Conservation (phyloP, 2,329 filamentous ascomycete species). For the Cyphellophora attinorum region DNA sequence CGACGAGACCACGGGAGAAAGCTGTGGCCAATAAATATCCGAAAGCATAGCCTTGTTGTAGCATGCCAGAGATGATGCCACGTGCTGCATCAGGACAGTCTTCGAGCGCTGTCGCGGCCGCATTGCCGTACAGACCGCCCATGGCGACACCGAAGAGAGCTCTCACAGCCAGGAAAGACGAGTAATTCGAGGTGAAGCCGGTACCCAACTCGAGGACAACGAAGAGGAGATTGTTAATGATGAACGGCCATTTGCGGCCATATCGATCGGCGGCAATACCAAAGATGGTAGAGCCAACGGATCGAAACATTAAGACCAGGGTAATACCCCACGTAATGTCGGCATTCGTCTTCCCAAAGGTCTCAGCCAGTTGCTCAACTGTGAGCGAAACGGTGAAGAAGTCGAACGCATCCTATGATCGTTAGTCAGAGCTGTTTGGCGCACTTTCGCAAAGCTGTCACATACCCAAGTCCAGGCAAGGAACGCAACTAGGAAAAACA, state of each 20-base stretch:
- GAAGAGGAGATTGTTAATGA: constrained; percentile 53
- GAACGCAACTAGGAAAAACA: constrained; percentile 20
- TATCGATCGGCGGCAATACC: constrained; percentile 45
- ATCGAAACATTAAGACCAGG: constrained; percentile 51
- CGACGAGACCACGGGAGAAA: constrained; percentile 39
- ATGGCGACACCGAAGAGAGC: constrained; percentile 56
- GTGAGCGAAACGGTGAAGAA: constrained; percentile 55
- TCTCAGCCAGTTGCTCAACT: constrained; percentile 41
- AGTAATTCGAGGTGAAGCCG: constrained; percentile 49
- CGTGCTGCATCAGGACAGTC: constrained; percentile 50
- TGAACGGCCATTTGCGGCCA: constrained; percentile 50
- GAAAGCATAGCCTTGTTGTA: constrained; percentile 55
- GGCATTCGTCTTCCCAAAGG: constrained; percentile 44
- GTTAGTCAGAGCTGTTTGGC: too few relatives aligned
- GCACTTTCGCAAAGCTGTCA: constrained; percentile 35
- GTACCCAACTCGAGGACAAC: constrained; percentile 52
- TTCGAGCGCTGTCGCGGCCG: constrained; percentile 52
- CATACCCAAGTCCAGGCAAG: constrained; percentile 4
- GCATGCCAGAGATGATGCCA: constrained; percentile 51
- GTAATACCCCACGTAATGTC: constrained; percentile 54
- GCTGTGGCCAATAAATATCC: constrained; percentile 53
- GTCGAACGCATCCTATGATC: constrained; percentile 50
- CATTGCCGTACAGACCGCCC: constrained; percentile 49
- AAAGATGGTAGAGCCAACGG: constrained; percentile 49
- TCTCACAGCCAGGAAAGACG: constrained; percentile 49